phyloP scores from a whole-genome alignment of 257 asterid species.

The Solanum clarkiae region DNA sequence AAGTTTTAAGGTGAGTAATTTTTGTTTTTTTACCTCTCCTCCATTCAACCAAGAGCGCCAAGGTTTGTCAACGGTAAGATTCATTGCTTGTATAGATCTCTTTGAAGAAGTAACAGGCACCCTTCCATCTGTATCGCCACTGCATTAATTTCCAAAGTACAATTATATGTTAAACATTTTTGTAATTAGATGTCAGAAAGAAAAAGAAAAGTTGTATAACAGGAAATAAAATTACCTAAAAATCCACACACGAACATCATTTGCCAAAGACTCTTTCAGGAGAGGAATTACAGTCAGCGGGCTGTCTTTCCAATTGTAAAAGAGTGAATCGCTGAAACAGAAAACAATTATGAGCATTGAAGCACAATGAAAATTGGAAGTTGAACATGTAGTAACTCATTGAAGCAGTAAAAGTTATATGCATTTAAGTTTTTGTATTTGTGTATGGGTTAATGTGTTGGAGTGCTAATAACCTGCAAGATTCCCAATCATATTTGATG shows the following conservation, averaged over 20 bases:
- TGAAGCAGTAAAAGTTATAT: neutral
- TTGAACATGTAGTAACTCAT: neutral
- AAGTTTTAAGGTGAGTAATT: neutral
- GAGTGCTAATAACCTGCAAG: neutral
- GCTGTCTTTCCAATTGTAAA: neutral
- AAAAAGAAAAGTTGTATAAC: neutral
- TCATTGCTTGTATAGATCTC: slow-evolving; percentile 1
- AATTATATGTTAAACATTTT: neutral
- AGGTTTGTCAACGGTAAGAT: neutral
- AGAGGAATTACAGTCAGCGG: neutral
- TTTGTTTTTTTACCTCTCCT: neutral
- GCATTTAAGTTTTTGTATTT: neutral
- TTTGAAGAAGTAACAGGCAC: slow-evolving; percentile 12
- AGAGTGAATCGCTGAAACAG: neutral
- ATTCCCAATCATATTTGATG: neutral
- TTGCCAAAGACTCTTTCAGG: neutral
- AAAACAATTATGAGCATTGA: neutral
- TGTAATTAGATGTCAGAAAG: neutral
- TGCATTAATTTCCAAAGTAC: neutral
- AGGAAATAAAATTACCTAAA: neutral
- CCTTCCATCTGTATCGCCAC: slow-evolving; percentile 12
- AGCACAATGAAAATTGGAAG: neutral
- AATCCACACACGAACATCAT: slow-evolving; percentile 6
- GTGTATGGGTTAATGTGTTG: neutral
- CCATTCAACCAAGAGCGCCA: slow-evolving; percentile 4